Base-by-base conservation (phyloP, 2,329 filamentous ascomycete species). In the Aspergillus luchuensis region DNA sequence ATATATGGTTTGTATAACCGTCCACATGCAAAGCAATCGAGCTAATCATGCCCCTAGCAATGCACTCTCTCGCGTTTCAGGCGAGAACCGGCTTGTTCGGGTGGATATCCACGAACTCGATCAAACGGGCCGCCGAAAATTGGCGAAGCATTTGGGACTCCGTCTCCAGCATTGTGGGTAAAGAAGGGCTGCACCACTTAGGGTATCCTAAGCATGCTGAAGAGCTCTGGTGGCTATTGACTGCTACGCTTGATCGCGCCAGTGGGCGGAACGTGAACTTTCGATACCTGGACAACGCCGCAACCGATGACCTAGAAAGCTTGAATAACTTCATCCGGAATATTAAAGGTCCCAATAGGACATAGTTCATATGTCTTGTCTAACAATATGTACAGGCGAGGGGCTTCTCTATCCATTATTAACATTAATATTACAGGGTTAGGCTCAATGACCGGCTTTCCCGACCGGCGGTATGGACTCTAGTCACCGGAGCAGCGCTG, bases 161-260 rank as follows among this genome's bases (percentile, higher is more conserved):
- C 11, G 11, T 36, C 17, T 39, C 39, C 62, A 33, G 50, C 28
- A 59, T 62, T 15, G 10, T 63, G 5, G 63, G 65, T 8, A 64
- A 67, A 17, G 65, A 72, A n/a, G 59, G 70, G 19, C 56, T 66
- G 2, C 54, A 71, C 5, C 67, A 68, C 39, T 55, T 72, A 4
- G 71, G 71, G 1, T 73, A 73, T 41, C 71, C 71, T 2, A 73
- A 73, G 62, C 71, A 73, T 51, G 71, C 71, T 3, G 66, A 73
- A 53, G 71, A 73, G 41, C 64, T 73, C 19, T 73, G 71, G 71
- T 68, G 69, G 68, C 53, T 73, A 4, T 51, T 73, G 25, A 73
- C 66, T 28, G 67, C 66, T 30, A 71, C 68, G 5, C 54, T 73
- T 43, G 64, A 73, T 30, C 55, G 66, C 36, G 52, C 65, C 10